Evolutionary conservation across 2,329 filamentous ascomycete genomes (phyloP).

Genomic region (Magnaporthiopsis rhizophila): DNA sequence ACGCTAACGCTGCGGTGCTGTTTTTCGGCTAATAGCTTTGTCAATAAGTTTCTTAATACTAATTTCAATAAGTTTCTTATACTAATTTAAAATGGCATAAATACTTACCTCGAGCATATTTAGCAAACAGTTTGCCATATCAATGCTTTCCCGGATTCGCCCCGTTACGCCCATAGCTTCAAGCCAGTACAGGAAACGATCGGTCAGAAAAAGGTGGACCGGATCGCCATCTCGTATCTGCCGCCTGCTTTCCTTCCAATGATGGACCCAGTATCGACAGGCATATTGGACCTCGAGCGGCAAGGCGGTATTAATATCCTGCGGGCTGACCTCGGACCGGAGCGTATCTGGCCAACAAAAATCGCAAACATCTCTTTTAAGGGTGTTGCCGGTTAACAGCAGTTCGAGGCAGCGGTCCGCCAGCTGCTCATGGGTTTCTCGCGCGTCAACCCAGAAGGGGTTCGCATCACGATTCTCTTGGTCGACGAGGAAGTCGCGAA

Average conservation of each 20-base stretch:
- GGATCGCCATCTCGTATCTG: slow-evolving; percentile 19
- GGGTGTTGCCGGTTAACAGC: slow-evolving; percentile 17
- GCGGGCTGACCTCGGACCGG: no score
- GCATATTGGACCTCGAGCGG: slow-evolving; percentile 28
- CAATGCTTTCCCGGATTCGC: slow-evolving; percentile 14
- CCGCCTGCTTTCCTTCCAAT: slow-evolving; percentile 20
- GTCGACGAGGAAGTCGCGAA: slow-evolving; percentile 29
- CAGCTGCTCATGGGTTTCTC: slow-evolving; percentile 21
- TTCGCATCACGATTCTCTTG: slow-evolving; percentile 16
- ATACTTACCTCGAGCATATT: slow-evolving; percentile 12
- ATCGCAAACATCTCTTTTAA: slow-evolving; percentile 17
- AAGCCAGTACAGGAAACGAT: slow-evolving; percentile 33
- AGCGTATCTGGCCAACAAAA: no score
- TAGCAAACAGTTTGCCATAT: slow-evolving; percentile 8
- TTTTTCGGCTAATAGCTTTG: no score
- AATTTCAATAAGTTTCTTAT: no score
- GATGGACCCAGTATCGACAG: slow-evolving; percentile 28
- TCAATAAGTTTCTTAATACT: no score
- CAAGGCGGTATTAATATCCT: slow-evolving; percentile 16
- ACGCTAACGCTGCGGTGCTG: no score
- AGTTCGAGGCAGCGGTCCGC: slow-evolving; percentile 27
- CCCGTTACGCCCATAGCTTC: slow-evolving; percentile 28
- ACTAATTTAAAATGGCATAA: slow-evolving; percentile 5
- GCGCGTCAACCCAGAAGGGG: slow-evolving; percentile 28
- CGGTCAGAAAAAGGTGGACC: slow-evolving; percentile 25